Evolutionary conservation across 495 filamentous ascomycete genomes (phyloP).

Genomic region (Astrothelium macrocarpum): DNA sequence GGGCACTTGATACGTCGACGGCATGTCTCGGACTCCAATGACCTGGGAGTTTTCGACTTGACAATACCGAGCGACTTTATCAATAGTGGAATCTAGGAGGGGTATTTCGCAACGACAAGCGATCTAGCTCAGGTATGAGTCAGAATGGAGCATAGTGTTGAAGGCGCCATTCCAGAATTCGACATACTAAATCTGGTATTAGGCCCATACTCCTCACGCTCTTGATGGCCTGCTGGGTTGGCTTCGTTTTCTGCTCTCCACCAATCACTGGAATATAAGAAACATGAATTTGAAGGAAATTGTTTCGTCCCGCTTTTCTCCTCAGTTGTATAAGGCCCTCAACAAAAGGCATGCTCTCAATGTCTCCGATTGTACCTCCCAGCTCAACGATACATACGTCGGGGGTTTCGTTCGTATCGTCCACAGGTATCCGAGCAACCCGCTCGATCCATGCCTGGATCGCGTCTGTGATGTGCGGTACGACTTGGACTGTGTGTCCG

Average conservation of each 20-base stretch:
- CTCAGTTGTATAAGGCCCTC: conserved; percentile 75
- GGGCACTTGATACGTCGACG: conserved; percentile 85
- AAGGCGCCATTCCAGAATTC: not conserved
- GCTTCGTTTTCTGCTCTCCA: conserved; percentile 94
- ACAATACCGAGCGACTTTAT: conserved; percentile 83
- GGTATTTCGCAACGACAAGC: conserved; percentile 79
- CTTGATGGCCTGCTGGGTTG: conserved; percentile 82
- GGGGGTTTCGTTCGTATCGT: conserved; percentile 69
- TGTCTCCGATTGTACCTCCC: conserved; percentile 79
- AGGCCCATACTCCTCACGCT: conserved; percentile 72
- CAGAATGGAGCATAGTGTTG: not conserved
- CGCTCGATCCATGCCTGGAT: conserved; percentile 90
- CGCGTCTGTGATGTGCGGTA: conserved; percentile 81
- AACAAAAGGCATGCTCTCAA: conserved; percentile 84
- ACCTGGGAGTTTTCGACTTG: conserved; percentile 75
- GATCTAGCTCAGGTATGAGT: conserved; percentile 42
- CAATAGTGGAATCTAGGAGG: conserved; percentile 61
- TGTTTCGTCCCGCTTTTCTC: conserved; percentile 59
- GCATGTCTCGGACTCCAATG: conserved; percentile 73
- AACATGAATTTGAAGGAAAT: conserved; percentile 82
- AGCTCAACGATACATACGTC: conserved; percentile 88
- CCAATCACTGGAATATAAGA: conserved; percentile 61
- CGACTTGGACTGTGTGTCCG: conserved; percentile 86
- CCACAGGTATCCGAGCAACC: conserved; percentile 77
- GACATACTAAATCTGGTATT: conserved; percentile 64